Conservation (phyloP, 768 basidiomycete genomes). For the Lactarius evosmus region DNA sequence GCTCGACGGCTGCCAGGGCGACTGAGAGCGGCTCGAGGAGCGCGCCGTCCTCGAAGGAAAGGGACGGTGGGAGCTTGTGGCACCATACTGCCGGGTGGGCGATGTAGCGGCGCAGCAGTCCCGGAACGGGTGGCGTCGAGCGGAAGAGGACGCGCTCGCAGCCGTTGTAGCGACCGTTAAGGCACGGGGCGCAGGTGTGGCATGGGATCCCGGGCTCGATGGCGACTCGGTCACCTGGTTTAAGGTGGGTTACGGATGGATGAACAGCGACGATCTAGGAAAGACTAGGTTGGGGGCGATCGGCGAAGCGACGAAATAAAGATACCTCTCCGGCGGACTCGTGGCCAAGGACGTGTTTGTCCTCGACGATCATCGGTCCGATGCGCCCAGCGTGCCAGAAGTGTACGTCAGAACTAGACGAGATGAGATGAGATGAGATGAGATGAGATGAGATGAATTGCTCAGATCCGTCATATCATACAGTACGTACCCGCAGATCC, state of each 20-base stretch:
- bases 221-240: slow-evolving; percentile 59
- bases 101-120: slow-evolving; percentile 27
- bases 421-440: neutral
- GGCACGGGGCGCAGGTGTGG: slow-evolving; percentile 59
- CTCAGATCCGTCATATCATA: neutral
- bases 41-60: slow-evolving; percentile 66
- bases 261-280: slow-evolving; percentile 15
- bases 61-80: slow-evolving; percentile 57
- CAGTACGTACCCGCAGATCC: slow-evolving; percentile 60
- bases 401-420: slow-evolving; percentile 62
- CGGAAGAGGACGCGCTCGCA: slow-evolving; percentile 58
- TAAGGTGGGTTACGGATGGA: slow-evolving; percentile 15
- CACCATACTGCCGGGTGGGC: slow-evolving; percentile 37
- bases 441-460: slow-evolving; percentile 2
- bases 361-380: slow-evolving; percentile 67
- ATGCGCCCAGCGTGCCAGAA: slow-evolving; percentile 71
- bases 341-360: slow-evolving; percentile 51
- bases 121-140: slow-evolving; percentile 59
- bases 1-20: slow-evolving; percentile 64
- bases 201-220: slow-evolving; percentile 71
- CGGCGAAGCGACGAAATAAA: neutral
- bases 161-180: slow-evolving; percentile 62
- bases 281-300: neutral
- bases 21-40: slow-evolving; percentile 67
- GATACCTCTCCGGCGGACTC: slow-evolving; percentile 64